These are phyloP conservation scores for Mikania micrantha DNA, from an alignment of 129 eudicot species.

Conservation along the genomic window DNA sequence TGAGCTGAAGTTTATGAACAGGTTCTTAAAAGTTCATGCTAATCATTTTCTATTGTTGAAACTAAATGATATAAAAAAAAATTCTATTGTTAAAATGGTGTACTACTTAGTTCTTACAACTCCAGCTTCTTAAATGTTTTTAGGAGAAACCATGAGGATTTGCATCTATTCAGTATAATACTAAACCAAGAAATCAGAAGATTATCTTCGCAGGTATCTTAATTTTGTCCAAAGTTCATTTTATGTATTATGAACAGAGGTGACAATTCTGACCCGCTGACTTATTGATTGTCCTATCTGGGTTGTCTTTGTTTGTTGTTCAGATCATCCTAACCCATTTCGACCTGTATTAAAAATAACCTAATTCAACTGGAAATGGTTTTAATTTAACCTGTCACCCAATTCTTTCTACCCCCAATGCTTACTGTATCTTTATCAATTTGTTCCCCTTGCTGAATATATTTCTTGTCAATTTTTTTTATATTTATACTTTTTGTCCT, in stretches of 20 bases:
- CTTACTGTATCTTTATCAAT: not conserved
- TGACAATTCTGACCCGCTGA: not conserved
- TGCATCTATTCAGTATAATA: slow-evolving; percentile 68
- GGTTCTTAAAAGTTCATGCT: slow-evolving; percentile 32
- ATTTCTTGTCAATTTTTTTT: not conserved
- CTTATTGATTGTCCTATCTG: not conserved
- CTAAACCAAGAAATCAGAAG: slow-evolving; percentile 86
- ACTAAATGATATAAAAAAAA: not conserved
- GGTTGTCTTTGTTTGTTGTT: not conserved
- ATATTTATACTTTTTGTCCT: not conserved
- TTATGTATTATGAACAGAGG: not conserved
- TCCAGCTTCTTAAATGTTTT: not conserved
- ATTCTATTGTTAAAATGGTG: not conserved
- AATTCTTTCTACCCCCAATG: not conserved
- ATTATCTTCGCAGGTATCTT: slow-evolving; percentile 71
- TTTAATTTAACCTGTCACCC: not conserved
- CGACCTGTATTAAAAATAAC: not conserved
- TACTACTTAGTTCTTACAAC: not conserved
- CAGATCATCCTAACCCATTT: not conserved
- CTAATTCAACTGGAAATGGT: not conserved
- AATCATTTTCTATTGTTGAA: not conserved
- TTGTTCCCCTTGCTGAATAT: not conserved
- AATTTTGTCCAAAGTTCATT: not conserved
- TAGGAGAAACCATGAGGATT: slow-evolving; percentile 92
- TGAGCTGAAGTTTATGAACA: slow-evolving; percentile 88